Conservation (phyloP, 768 basidiomycete species). For the Mycena olivaceomarginata region DNA sequence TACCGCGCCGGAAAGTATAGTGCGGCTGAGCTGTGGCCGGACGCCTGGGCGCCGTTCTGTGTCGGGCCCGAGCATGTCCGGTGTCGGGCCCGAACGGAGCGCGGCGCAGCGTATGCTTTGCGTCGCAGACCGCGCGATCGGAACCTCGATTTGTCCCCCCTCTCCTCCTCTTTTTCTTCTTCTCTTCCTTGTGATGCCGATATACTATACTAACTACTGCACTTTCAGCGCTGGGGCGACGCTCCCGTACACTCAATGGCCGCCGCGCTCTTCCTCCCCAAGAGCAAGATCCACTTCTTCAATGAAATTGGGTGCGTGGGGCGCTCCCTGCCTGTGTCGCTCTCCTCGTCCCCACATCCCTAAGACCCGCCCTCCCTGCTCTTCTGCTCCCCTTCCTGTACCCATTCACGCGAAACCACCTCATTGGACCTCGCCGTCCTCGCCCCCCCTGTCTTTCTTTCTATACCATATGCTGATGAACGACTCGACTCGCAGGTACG, state of each 20-base stretch:
- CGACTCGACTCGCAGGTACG: constrained; percentile 48
- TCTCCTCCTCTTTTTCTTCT: not conserved
- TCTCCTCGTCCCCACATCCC: not conserved
- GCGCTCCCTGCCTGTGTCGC: not conserved
- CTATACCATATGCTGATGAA: not conserved
- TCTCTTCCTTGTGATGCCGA: not conserved
- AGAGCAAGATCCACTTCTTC: constrained; percentile 71
- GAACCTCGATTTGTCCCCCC: not conserved
- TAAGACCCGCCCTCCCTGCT: not conserved
- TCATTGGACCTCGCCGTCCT: no score
- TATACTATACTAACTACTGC: not conserved
- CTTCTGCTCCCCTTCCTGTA: not conserved
- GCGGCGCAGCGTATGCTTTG: no score
- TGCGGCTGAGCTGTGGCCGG: no score
- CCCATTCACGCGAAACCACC: no score
- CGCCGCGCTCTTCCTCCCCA: constrained; percentile 79
- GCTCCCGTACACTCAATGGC: constrained; percentile 70
- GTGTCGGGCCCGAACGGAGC: no score
- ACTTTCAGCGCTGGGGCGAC: constrained; percentile 77
- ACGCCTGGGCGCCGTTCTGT: no score
- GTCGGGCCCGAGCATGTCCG: no score
- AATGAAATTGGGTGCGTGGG: constrained; percentile 41
- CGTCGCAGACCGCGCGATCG: no score
- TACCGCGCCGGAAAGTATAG: no score
- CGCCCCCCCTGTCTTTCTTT: no score